These are phyloP conservation scores for Sarcodon aspratus DNA, from an alignment of 768 basidiomycete species.

Conservation along the genomic window DNA sequence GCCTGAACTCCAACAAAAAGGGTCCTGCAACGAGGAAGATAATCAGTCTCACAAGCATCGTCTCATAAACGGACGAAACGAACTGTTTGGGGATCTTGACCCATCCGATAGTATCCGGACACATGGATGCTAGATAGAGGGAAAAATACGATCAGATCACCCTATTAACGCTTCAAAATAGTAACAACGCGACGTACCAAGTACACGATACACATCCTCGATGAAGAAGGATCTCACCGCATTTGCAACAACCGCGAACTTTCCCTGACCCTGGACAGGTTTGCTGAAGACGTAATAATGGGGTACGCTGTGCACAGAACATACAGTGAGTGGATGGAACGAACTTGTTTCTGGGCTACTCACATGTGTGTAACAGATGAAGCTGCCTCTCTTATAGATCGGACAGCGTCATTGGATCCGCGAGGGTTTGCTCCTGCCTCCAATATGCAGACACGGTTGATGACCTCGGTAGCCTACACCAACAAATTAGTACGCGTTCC, in stretches of 20 bases:
- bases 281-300: slow-evolving; percentile 45
- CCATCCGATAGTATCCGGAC: too few species aligned
- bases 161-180: too few species aligned
- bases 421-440: slow-evolving; percentile 30
- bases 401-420: slow-evolving; percentile 18
- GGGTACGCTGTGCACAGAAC: slow-evolving; percentile 29
- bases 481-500: not conserved
- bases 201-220: slow-evolving; percentile 50
- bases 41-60: too few species aligned
- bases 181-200: slow-evolving; percentile 25
- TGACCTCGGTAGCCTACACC: slow-evolving; percentile 29
- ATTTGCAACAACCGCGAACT: slow-evolving; percentile 22
- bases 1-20: too few species aligned
- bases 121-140: too few species aligned
- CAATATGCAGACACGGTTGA: slow-evolving; percentile 37
- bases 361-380: slow-evolving; percentile 46
- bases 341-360: slow-evolving; percentile 9
- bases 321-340: too few species aligned
- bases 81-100: too few species aligned
- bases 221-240: slow-evolving; percentile 40
- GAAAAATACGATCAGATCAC: too few species aligned
- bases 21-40: too few species aligned
- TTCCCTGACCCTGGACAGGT: slow-evolving; percentile 16
- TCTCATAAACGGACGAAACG: too few species aligned
- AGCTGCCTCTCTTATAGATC: slow-evolving; percentile 30